Conservation (phyloP, 495 filamentous ascomycete species). For the Daldinia grandis region DNA sequence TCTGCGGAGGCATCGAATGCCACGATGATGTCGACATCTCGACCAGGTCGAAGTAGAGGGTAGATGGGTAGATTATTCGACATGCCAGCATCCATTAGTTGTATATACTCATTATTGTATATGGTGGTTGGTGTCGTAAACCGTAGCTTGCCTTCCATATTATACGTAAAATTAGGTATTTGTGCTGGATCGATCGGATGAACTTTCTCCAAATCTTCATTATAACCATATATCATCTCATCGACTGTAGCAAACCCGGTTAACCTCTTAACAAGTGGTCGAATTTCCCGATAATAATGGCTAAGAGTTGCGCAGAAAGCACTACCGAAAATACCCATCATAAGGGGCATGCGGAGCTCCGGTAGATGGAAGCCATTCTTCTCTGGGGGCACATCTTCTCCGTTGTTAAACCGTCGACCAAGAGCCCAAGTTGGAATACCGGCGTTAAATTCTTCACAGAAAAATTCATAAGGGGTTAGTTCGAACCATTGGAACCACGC, state of each 20-base stretch:
- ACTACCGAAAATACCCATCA: slow-evolving; percentile 93
- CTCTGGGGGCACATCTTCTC: slow-evolving; percentile 65
- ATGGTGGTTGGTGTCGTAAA: slow-evolving; percentile 77
- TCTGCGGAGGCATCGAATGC: slow-evolving; percentile 88
- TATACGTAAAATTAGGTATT: slow-evolving; percentile 86
- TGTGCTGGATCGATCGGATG: slow-evolving; percentile 88
- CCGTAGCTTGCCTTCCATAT: slow-evolving; percentile 78
- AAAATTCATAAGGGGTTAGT: slow-evolving; percentile 93
- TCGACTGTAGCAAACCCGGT: slow-evolving; percentile 82
- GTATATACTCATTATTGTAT: slow-evolving; percentile 71
- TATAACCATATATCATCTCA: slow-evolving; percentile 81
- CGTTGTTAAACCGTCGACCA: slow-evolving; percentile 80
- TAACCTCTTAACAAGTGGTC: slow-evolving; percentile 76
- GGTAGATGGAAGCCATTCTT: slow-evolving; percentile 68
- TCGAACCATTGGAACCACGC: slow-evolving; percentile 99
- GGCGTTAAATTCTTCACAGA: slow-evolving; percentile 86
- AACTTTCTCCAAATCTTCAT: slow-evolving; percentile 83
- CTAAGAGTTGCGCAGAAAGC: slow-evolving; percentile 95
- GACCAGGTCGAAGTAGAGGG: slow-evolving; percentile 84
- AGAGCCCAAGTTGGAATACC: slow-evolving; percentile 96
- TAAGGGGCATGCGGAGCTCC: slow-evolving; percentile 78
- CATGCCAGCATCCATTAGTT: slow-evolving; percentile 98
- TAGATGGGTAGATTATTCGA: slow-evolving; percentile 97
- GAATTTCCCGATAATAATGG: slow-evolving; percentile 94
- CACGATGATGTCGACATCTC: slow-evolving; percentile 90